phyloP scores from a whole-genome alignment of 352 stramenopile genomes.

The Hyaloperonospora brassicae region DNA sequence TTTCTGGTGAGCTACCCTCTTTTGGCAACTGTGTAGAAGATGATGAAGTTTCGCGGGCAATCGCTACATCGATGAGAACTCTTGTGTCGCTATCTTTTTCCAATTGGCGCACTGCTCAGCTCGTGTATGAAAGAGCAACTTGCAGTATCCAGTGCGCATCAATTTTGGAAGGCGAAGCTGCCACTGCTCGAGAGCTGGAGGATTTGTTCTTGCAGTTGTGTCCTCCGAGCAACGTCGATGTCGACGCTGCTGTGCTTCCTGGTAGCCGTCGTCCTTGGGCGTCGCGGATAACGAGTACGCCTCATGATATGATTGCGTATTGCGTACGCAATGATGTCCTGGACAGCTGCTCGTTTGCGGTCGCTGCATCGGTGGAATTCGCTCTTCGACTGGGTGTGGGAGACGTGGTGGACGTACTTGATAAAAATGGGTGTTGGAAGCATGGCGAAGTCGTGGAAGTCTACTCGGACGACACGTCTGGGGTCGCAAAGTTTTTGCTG shows the following conservation, averaged over 20 bases:
- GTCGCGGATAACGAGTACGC: conserved; percentile 31
- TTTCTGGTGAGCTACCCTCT: conserved; percentile 23
- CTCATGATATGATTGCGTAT: conserved; percentile 47
- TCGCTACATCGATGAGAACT: conserved; percentile 44
- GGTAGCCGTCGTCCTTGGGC: conserved; percentile 15
- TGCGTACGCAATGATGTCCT: conserved; percentile 28
- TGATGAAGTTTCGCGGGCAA: conserved; percentile 59
- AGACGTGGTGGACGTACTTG: conserved; percentile 70
- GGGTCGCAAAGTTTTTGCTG: conserved; percentile 50
- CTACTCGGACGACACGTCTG: conserved; percentile 29
- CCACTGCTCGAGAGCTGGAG: conserved; percentile 40
- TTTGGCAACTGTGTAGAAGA: conserved; percentile 57
- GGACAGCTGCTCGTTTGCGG: conserved; percentile 30
- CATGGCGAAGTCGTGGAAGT: conserved; percentile 66
- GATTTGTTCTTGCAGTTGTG: conserved; percentile 49
- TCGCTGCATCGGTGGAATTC: conserved; percentile 66
- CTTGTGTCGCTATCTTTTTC: conserved; percentile 53
- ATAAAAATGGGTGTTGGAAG: conserved; percentile 74
- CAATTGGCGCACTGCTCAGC: conserved; percentile 65
- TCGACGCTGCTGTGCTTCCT: conserved; percentile 10
- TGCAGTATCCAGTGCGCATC: conserved; percentile 45
- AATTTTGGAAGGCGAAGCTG: conserved; percentile 41
- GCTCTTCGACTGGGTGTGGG: conserved; percentile 42
- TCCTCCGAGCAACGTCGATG: conserved; percentile 15
- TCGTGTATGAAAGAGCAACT: conserved; percentile 46